Evolutionary conservation across 2,329 filamentous ascomycete genomes (phyloP).

Genomic region (Calonectria montana): DNA sequence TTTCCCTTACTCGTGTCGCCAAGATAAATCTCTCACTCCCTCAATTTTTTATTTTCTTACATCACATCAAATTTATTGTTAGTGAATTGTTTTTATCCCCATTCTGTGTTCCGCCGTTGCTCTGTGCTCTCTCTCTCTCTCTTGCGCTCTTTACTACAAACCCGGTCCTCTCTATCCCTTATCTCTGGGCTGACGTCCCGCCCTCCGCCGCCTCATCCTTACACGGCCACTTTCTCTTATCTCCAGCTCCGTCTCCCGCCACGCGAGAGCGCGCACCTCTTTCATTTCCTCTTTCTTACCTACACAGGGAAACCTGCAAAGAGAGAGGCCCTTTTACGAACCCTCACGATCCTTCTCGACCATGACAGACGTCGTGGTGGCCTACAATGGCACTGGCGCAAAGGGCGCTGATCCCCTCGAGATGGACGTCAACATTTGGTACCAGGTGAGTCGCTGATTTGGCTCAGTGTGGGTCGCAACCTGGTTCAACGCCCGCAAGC

Average conservation of each 20-base stretch:
- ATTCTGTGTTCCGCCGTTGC: neutral
- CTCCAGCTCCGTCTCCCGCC: conserved; percentile 5
- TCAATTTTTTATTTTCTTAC: neutral
- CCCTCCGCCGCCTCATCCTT: conserved; percentile 8
- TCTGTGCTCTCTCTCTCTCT: neutral
- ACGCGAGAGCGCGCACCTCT: conserved; percentile 4
- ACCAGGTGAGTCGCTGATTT: conserved; percentile 66
- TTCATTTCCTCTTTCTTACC: conserved; percentile 5
- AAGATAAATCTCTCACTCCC: neutral
- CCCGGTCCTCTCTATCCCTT: conserved; percentile 12
- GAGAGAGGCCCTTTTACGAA: neutral
- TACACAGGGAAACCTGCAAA: conserved; percentile 4
- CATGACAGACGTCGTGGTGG: conserved; percentile 55
- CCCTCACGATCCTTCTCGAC: conserved; percentile 12
- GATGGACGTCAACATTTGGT: conserved; percentile 81
- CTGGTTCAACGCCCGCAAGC: conserved; percentile 36
- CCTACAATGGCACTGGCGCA: conserved; percentile 73
- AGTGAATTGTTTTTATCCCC: neutral
- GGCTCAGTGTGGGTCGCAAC: conserved; percentile 26
- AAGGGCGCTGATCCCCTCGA: conserved; percentile 76
- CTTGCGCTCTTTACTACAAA: conserved; percentile 1
- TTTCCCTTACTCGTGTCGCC: neutral
- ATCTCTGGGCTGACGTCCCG: conserved; percentile 22
- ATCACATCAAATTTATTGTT: neutral
- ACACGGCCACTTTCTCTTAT: conserved; percentile 19